These are phyloP conservation scores for Globisporangium nunn DNA, from an alignment of 352 stramenopile genomes.

Conservation along the genomic window DNA sequence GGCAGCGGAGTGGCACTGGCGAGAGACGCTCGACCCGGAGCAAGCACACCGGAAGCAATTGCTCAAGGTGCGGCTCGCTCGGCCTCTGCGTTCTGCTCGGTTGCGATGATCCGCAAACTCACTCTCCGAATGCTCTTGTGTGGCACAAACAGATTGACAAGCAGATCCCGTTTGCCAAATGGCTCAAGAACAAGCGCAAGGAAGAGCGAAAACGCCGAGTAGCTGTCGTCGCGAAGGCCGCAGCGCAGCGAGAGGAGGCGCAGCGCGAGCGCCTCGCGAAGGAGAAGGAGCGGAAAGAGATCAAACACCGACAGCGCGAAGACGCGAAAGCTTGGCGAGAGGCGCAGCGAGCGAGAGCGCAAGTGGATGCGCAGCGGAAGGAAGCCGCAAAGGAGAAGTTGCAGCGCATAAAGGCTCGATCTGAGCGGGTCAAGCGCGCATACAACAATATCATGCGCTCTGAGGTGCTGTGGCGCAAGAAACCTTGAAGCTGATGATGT, in stretches of 20 bases:
- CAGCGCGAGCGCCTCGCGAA: conserved; percentile 5
- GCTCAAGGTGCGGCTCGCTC: conserved; percentile 25
- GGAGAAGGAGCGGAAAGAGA: conserved; percentile 15
- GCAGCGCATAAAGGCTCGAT: not conserved
- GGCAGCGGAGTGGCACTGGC: conserved; percentile 47
- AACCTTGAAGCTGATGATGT: not conserved
- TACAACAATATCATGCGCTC: conserved; percentile 8
- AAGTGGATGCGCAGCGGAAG: conserved; percentile 2
- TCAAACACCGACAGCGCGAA: conserved; percentile 11
- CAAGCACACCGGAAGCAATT: conserved; percentile 36
- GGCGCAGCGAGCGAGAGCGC: conserved; percentile 1
- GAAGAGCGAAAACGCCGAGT: conserved; percentile 1
- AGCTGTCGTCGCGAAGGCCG: not conserved
- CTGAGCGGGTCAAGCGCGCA: conserved; percentile 5
- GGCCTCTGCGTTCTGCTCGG: no score
- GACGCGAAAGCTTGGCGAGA: conserved; percentile 2
- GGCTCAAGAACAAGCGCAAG: conserved; percentile 30
- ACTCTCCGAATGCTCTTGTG: no score
- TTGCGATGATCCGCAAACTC: no score
- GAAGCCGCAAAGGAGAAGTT: conserved; percentile 3
- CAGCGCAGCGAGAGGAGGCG: conserved; percentile 14
- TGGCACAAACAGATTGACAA: conserved; percentile 28
- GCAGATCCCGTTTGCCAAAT: conserved; percentile 32
- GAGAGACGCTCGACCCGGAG: conserved; percentile 37
- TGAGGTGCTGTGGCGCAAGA: not conserved